Evolutionary conservation across 2,329 filamentous ascomycete species (phyloP), one percentile per base, ranked within the genome.

Genomic region (Cladophialophora bantiana): DNA sequence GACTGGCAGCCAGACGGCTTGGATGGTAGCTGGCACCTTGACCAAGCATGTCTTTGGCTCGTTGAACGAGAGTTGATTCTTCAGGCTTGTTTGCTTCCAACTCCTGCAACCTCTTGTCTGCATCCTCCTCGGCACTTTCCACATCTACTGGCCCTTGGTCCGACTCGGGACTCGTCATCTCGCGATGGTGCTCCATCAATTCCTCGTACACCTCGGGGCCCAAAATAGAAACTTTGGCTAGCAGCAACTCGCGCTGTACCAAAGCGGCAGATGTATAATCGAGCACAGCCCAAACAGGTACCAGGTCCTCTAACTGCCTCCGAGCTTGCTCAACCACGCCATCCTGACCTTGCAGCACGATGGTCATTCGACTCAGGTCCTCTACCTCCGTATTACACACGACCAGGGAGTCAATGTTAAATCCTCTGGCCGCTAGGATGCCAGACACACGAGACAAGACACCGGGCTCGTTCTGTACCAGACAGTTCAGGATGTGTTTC

Each of bases 181-280:
- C 95, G 66, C 94, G 89, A 81, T 99, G 95, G 80, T 99, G 95
- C 63, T 93, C 90, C 72, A 97, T 88, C 64, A 99, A 86, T 82
- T 99, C 95, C 82, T 98, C 94, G 74, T 97, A 99, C 82, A 97
- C 97, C 83, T 99, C 95, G 5, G 95, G 95, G 0, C 95, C 95
- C 42, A 99, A 86, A 68, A 96, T 97, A 79, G 94, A 96, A 81
- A 99, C 88, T 85, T 99, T 99, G 75, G 95, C 94, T 42, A 99
- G 88, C 7, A 99, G 86, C 35, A 99, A 85, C 81, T 99, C 95
- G 70, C 95, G 90, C 86, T 99, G 95, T 20, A 99, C 95, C 31
- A 99, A 88, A 2, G 95, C 92, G 4, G 95, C 90, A 68, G 89
- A 87, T 67, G 94, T 98, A 82, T 99, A 99, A 82, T 99, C 95